Evolutionary conservation across 2,329 filamentous ascomycete species (phyloP).

Genomic region (Amesomyces nigricolor): DNA sequence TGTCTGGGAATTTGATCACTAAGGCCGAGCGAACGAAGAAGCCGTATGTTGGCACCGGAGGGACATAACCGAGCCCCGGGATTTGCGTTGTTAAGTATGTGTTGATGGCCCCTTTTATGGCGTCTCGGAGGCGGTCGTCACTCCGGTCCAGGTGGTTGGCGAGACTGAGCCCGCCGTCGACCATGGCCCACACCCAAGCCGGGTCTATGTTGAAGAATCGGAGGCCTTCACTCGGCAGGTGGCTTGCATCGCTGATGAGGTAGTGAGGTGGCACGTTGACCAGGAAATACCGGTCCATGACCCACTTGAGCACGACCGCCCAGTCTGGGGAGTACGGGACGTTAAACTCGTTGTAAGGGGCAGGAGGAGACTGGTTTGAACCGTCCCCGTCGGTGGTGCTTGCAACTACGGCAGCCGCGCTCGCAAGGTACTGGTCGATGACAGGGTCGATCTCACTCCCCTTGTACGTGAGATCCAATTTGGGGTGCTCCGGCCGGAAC

Average conservation of each 20-base stretch:
- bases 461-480: not conserved
- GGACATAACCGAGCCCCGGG: constrained; percentile 16
- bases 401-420: not conserved
- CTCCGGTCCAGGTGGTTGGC: constrained; percentile 35
- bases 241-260: constrained; percentile 35
- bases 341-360: constrained; percentile 32
- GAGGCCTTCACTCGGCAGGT: constrained; percentile 35
- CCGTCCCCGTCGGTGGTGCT: not conserved
- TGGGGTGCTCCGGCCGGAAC: not conserved
- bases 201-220: constrained; percentile 42
- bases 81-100: constrained; percentile 25
- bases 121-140: constrained; percentile 24
- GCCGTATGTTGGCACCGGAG: constrained; percentile 35
- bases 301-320: constrained; percentile 33
- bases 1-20: not conserved
- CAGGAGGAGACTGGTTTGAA: not conserved
- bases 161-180: constrained; percentile 40
- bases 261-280: constrained; percentile 36
- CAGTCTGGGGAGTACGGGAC: constrained; percentile 33
- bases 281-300: constrained; percentile 36
- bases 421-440: not conserved
- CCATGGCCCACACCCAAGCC: constrained; percentile 38
- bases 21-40: constrained; percentile 36
- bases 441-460: not conserved
- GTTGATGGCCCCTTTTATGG: constrained; percentile 33